Evolutionary conservation across 2,329 filamentous ascomycete species (phyloP).

Genomic region (Alternaria angustiovoidea): DNA sequence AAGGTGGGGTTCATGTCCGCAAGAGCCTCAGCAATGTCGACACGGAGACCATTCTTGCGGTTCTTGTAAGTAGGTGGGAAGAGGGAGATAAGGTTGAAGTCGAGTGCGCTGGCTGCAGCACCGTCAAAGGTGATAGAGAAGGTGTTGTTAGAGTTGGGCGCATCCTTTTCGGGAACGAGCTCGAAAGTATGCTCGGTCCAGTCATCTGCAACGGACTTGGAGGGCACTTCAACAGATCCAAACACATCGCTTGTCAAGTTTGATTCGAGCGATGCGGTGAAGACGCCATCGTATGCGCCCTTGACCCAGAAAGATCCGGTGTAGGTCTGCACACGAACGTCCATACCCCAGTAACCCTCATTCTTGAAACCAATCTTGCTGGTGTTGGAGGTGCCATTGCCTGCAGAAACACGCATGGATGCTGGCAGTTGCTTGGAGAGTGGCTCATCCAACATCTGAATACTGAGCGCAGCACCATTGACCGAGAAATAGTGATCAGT

Average conservation of each 20-base stretch:
- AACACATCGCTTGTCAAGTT: constrained; percentile 55
- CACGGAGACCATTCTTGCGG: constrained; percentile 60
- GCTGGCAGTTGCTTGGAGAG: constrained; percentile 57
- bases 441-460: constrained; percentile 52
- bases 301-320: constrained; percentile 61
- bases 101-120: constrained; percentile 34
- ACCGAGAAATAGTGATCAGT: constrained; percentile 44
- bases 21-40: constrained; percentile 59
- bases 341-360: constrained; percentile 62
- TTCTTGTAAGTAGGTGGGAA: constrained; percentile 65
- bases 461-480: constrained; percentile 44
- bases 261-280: constrained; percentile 52
- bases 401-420: constrained; percentile 53
- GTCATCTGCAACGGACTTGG: constrained; percentile 45
- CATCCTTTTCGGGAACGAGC: constrained; percentile 44
- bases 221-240: constrained; percentile 41
- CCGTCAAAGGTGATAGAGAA: constrained; percentile 61
- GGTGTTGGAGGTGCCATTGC: constrained; percentile 43
- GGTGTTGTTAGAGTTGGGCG: constrained; percentile 60
- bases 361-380: constrained; percentile 60
- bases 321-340: constrained; percentile 58
- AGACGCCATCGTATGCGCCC: constrained; percentile 44
- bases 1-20: constrained; percentile 55
- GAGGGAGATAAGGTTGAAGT: constrained; percentile 62
- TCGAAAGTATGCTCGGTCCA: constrained; percentile 54